Conservation (phyloP, 805 yeast species). For the Starmerella floricola region DNA sequence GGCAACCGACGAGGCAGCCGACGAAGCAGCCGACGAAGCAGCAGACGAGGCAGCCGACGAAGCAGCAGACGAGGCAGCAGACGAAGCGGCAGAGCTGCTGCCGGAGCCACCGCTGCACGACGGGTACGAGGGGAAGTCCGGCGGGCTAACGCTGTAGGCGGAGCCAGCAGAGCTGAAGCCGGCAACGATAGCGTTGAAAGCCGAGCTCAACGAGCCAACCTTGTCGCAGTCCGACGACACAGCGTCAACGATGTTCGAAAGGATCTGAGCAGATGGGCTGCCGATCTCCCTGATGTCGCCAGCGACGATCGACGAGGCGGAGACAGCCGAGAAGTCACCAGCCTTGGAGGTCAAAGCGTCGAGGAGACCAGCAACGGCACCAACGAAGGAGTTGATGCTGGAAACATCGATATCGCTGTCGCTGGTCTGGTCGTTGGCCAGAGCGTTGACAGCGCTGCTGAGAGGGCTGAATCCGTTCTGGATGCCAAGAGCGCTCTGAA, state of each 20-base stretch:
- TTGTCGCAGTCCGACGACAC: constrained; percentile 14
- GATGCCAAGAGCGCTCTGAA: constrained; percentile 25
- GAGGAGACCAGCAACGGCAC: constrained; percentile 19
- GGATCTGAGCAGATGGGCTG: constrained; percentile 21
- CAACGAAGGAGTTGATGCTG: constrained; percentile 10
- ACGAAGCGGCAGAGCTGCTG: constrained; percentile 12
- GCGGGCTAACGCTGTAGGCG: constrained; percentile 15
- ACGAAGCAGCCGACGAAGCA: constrained; percentile 11
- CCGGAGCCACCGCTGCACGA: constrained; percentile 10
- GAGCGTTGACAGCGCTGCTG: constrained; percentile 17
- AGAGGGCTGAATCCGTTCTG: constrained; percentile 23
- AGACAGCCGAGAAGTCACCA: constrained; percentile 21
- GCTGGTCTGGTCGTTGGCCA: constrained; percentile 8
- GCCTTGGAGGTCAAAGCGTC: constrained; percentile 22
- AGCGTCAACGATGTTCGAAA: constrained; percentile 16
- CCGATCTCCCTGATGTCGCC: constrained; percentile 21
- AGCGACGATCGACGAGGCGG: constrained; percentile 21
- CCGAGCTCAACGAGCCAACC: constrained; percentile 13
- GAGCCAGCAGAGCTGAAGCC: constrained; percentile 17
- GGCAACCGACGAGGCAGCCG: constrained; percentile 13
- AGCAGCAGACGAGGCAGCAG: constrained; percentile 7
- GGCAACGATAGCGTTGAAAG: constrained; percentile 12
- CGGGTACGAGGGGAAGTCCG: constrained; percentile 12
- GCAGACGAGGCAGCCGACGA: constrained; percentile 7
- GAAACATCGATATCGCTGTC: constrained; percentile 13